A percentile compares a stretch with the other conserved stretches of the same genome.
phyloP scores from a whole-genome alignment of 768 basidiomycete species.

The Lentinula sp. region DNA sequence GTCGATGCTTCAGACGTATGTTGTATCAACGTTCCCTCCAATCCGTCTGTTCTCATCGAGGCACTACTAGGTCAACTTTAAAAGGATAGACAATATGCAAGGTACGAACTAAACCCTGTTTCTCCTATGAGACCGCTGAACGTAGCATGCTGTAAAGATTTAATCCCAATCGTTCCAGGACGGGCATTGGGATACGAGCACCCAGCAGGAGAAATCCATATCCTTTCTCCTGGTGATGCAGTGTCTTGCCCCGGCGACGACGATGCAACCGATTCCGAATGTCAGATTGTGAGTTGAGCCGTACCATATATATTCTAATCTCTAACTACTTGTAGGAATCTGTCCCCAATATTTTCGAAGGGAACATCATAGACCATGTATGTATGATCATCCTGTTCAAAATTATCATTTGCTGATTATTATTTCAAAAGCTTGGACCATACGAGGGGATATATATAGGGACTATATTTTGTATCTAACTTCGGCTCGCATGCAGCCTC shows the following conservation, averaged over 20 bases:
- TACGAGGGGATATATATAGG: constrained; percentile 34
- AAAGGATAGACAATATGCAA: constrained; percentile 33
- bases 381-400: background rate
- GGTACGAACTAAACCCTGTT: constrained; percentile 6
- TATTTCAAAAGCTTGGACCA: constrained; percentile 17
- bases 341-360: constrained; percentile 28
- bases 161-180: constrained; percentile 21
- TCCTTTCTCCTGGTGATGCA: constrained; percentile 32
- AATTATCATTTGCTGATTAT: background rate
- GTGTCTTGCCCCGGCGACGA: constrained; percentile 41
- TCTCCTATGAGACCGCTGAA: background rate
- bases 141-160: constrained; percentile 13
- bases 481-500: background rate
- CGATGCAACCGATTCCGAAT: constrained; percentile 36
- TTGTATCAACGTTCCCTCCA: constrained; percentile 27
- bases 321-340: constrained; percentile 7
- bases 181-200: constrained; percentile 20
- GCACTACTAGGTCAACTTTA: constrained; percentile 26
- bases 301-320: background rate
- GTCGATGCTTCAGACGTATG: constrained; percentile 4
- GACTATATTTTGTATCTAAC: constrained; percentile 15
- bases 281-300: constrained; percentile 22
- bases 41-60: constrained; percentile 29
- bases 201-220: constrained; percentile 24
- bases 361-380: constrained; percentile 28